Base-by-base conservation (phyloP, 257 asterid genomes). In the Rubia yunnanensis region DNA sequence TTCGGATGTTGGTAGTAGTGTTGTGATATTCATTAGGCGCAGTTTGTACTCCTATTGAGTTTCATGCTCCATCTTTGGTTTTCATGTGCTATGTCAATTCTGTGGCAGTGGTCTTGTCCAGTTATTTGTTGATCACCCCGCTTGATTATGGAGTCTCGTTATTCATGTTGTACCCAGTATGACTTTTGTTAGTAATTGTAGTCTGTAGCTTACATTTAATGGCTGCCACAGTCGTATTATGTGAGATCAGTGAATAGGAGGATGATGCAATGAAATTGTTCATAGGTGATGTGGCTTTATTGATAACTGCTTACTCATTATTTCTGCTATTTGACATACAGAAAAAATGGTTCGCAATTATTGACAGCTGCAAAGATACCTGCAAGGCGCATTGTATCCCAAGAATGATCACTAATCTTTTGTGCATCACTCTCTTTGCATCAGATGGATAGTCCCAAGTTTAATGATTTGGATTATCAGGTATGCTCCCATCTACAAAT, bases 191-290 rank as follows among this genome's bases (percentile, higher is more conserved):
- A 39, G 46, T 46, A 13, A 18, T 13, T 46, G 2, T 46, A 46
- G 53, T 18, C 56, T 50, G 26, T 20, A n/a, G 26, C 8, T 53
- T 53, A 22, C 13, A 49, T 53, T 53, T 49, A 74, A 27, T 71
- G 70, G 13, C 27, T 71, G 20, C 81, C 79, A 60, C 84, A 70
- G 17, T 73, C 76, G 50, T 73, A 80, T 62, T 70, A 64, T 7
- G 72, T 28, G 23, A 70, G 79, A 4, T 63, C 76, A 63, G 32
- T 54, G 66, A 14, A 52, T 68, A 76, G 41, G 22, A 76, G 31
- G 50, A 28, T 7, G 53, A 30, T 10, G 27, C 70, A 20, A 38
- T 32, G 55, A 64, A 60, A 13, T 65, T 70, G 11, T 8, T 49
- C 18, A 76, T 7, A 7, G 32, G 4, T 2, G 77, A 46, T 56